Conservation (phyloP, 1,284 basidiomycete genomes). For the Pholiota adiposa region DNA sequence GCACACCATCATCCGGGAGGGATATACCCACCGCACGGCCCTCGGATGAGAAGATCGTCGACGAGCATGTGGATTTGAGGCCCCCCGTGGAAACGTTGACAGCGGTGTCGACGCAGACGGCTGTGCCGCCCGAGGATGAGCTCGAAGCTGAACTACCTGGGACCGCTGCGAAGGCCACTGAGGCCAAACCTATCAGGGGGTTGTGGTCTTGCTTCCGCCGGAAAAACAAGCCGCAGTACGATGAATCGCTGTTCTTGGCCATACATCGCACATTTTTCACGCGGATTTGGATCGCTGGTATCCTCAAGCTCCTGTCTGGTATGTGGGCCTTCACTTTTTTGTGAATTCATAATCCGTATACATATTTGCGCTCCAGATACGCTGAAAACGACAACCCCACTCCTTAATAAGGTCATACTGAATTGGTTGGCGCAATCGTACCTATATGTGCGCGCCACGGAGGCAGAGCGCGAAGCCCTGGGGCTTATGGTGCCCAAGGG, state of each 20-base stretch:
- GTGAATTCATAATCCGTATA: neutral
- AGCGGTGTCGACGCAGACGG: conserved; percentile 15
- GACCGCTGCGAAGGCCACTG: neutral
- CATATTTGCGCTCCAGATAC: conserved; percentile 41
- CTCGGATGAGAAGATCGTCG: conserved; percentile 13
- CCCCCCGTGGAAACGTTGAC: conserved; percentile 10
- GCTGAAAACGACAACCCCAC: conserved; percentile 61
- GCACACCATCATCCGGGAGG: neutral
- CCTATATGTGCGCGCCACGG: conserved; percentile 42
- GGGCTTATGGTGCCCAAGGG: conserved; percentile 42
- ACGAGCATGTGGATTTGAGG: conserved; percentile 10
- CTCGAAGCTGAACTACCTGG: conserved; percentile 4
- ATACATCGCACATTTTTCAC: conserved; percentile 59
- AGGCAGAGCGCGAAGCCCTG: conserved; percentile 35
- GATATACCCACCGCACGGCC: neutral
- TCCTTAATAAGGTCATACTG: conserved; percentile 65
- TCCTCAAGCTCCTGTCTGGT: conserved; percentile 39
- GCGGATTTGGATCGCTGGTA: conserved; percentile 60
- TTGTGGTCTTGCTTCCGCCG: conserved; percentile 11
- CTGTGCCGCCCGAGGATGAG: conserved; percentile 10
- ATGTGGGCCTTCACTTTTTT: neutral
- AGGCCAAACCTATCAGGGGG: conserved; percentile 1
- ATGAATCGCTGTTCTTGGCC: conserved; percentile 62
- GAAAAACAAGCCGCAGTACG: conserved; percentile 40
- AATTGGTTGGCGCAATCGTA: conserved; percentile 63